A percentile compares a stretch with the other conserved stretches of the same genome.
phyloP scores from a whole-genome alignment of 495 filamentous ascomycete genomes.

The Penicillium diatomitis region DNA sequence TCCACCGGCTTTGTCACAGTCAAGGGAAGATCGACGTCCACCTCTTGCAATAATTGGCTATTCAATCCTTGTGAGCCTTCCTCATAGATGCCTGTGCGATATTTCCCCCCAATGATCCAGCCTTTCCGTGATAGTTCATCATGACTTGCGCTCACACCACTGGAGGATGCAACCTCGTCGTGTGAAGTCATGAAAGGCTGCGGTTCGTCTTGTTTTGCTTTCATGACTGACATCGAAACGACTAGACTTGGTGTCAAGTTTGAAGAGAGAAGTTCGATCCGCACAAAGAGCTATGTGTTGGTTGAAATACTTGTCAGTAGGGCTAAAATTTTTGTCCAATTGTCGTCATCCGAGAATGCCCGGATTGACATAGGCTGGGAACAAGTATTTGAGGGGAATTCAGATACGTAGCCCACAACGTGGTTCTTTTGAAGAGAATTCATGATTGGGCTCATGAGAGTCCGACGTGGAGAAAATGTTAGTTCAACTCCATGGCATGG shows the following conservation, averaged over 20 bases:
- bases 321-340: no score
- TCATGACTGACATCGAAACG: no score
- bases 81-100: conserved; percentile 12
- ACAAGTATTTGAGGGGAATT: no score
- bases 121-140: conserved; percentile 11
- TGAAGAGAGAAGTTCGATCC: not conserved
- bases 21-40: conserved; percentile 35
- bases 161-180: conserved; percentile 15
- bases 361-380: no score
- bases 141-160: not conserved
- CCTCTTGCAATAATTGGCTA: conserved; percentile 22
- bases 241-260: not conserved
- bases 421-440: no score
- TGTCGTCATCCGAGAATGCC: conserved; percentile 14
- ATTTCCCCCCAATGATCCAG: conserved; percentile 29
- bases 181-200: conserved; percentile 20
- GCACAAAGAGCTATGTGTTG: not conserved
- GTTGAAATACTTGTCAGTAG: conserved; percentile 1
- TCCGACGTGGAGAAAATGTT: no score
- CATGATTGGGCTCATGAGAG: no score
- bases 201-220: conserved; percentile 12
- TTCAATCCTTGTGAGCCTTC: conserved; percentile 15
- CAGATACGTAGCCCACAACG: no score
- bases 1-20: conserved; percentile 21
- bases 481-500: no score